Percentiles rank a stretch among this genome's conserved stretches.
phyloP scores from a whole-genome alignment of 441 rosid species.

The Bocquillonia castaneifolia region DNA sequence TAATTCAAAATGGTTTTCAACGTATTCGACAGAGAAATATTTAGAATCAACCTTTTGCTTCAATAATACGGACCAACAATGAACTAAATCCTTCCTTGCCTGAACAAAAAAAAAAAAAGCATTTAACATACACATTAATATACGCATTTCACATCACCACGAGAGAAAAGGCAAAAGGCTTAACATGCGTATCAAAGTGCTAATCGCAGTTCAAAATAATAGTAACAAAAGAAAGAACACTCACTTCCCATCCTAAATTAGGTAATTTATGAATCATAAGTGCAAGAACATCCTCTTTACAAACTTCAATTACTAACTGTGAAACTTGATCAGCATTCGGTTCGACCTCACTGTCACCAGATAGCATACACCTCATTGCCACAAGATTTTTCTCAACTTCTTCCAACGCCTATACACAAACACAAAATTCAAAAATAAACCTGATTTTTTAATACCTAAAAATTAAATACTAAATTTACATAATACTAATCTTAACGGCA shows the following conservation, averaged over 20 bases:
- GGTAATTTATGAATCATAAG: constrained; percentile 76
- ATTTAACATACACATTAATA: not conserved
- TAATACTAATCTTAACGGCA: not conserved
- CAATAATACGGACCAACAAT: constrained; percentile 82
- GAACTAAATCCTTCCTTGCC: constrained; percentile 89
- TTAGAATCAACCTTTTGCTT: constrained; percentile 65
- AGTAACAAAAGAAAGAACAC: constrained; percentile 20
- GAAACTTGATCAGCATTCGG: constrained; percentile 72
- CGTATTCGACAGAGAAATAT: constrained; percentile 57
- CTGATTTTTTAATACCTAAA: not conserved
- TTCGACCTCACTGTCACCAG: constrained; percentile 86
- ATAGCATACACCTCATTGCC: constrained; percentile 62
- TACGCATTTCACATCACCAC: not conserved
- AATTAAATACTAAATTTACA: too few relatives aligned
- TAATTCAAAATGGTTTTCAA: constrained; percentile 73
- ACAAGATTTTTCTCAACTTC: constrained; percentile 88
- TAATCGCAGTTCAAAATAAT: not conserved
- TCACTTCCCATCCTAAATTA: constrained; percentile 85
- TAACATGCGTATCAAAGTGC: constrained; percentile 15
- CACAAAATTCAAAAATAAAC: too few relatives aligned
- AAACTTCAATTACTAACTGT: constrained; percentile 68
- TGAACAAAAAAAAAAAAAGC: constrained; percentile 31
- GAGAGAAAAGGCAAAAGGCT: not conserved
- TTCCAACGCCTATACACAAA: constrained; percentile 58
- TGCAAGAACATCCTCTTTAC: constrained; percentile 76